Base-by-base conservation (phyloP, 179 eudicot species). In the Drosera spatulata region DNA sequence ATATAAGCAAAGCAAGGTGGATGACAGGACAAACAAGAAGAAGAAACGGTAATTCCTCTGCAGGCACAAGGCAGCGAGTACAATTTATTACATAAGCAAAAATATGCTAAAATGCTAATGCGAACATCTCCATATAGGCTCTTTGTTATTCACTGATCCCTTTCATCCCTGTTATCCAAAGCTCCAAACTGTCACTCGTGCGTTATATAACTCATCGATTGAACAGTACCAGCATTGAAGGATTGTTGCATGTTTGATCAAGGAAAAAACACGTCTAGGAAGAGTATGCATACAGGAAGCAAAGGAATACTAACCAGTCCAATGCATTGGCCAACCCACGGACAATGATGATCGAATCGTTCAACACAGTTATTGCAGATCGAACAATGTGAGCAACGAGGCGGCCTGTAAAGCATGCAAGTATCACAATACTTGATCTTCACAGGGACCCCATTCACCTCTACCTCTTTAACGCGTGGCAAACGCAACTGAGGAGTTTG, bases 21-120 rank as follows among this genome's bases (percentile, higher is more conserved):
- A 76, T 5, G 91, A 76, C 52, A 77, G 75, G 11, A 88, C 85
- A 22, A 88, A 88, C 86, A 82, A 80, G 83, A 88, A 88, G 73
- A 86, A 88, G 71, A 67, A 86, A 39, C 88, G 75, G 65, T 88
- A 88, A 55, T 88, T 88, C 69, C 96, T 75, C 96, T 88, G 87
- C 69, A 75, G 52, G 48, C 62, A 63, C 33, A 72, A 41, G 33
- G 33, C 33, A 22, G 33, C 0, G 33, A 22, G 33, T 0, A 22
- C 33, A 22, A 22, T 22, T 22, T 22, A 22, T 22, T 22, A 22
- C 33, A 22, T 22, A 22, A 22, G 33, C 33, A 22, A 22, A 22
- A 22, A 22, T 22, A 22, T 22, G 33, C 33, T 22, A 22, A 22
- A 22, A 22, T 22, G 33, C 33, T 22, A 22, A 22, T 22, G 33